Conservation (phyloP, 805 yeast species). For the Cyberlindnera maritima region DNA sequence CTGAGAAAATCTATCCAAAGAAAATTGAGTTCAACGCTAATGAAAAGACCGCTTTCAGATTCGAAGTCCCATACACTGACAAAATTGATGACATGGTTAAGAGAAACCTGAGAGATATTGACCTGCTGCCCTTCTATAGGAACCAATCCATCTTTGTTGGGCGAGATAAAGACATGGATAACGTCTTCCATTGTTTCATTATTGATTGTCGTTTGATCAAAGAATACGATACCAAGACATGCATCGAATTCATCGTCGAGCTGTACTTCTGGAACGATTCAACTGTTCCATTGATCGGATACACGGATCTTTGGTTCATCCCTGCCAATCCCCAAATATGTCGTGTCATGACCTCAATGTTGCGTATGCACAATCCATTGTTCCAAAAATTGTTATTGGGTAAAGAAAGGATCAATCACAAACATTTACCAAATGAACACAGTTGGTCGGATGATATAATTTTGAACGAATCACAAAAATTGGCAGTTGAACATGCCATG, state of each 20-base stretch:
- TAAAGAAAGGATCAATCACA: conserved; percentile 52
- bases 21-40: conserved; percentile 50
- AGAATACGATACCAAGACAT: conserved; percentile 26
- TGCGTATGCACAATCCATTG: conserved; percentile 48
- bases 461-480: conserved; percentile 57
- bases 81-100: conserved; percentile 49
- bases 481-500: conserved; percentile 35
- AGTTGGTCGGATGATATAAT: conserved; percentile 41
- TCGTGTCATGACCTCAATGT: conserved; percentile 59
- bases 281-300: conserved; percentile 45
- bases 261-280: conserved; percentile 56
- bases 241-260: conserved; percentile 46
- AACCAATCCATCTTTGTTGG: conserved; percentile 56
- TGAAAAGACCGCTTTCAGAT: conserved; percentile 38
- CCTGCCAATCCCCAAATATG: conserved; percentile 51
- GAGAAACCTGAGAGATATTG: conserved; percentile 49
- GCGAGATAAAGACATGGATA: conserved; percentile 43
- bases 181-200: conserved; percentile 60
- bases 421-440: conserved; percentile 51
- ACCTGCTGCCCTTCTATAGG: conserved; percentile 55
- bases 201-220: conserved; percentile 39
- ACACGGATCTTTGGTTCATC: conserved; percentile 48
- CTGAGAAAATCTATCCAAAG: too few species aligned
- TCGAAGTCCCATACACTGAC: conserved; percentile 41
- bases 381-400: conserved; percentile 55